Base-by-base conservation (phyloP, 768 basidiomycete genomes). In the Mycena metata region DNA sequence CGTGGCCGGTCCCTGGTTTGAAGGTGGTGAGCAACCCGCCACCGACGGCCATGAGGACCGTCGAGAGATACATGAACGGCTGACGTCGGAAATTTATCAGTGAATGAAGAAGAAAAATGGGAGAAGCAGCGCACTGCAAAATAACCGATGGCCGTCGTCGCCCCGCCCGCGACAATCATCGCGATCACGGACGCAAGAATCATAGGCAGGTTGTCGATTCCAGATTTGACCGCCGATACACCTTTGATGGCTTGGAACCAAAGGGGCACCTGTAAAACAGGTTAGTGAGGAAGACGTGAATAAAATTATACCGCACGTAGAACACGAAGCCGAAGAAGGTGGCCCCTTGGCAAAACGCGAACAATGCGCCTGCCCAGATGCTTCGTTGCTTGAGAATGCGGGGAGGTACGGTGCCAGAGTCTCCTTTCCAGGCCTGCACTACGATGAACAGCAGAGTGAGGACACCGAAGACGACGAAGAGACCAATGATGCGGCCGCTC, bases 401-500 rank as follows among this genome's bases (percentile, higher is more conserved):
- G 12, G 69, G 69, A 8, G 64, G 64, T 9, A 73, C 65, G 0
- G 70, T 73, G 15, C 67, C 72, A 9, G 41, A 8, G 6, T 68
- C 64, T 33, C 60, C 33, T n/a, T 67, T 68, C 64, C 64, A 64
- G 10, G 51, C 43, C 43, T 73, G 72, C 42, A 73, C 66, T 23
- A 16, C 55, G 15, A 71, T 63, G 62, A 73, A 73, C 2, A 36
- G 45, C 41, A 66, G 21, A 35, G 62, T 66, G 52, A 73, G 16
- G 72, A 77, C 55, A 21, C 64, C 64, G 15, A 66, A 70, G 33
- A 62, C 46, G 21, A 70, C 69, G 30, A 70, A 62, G 30, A 70
- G 69, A 16, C 47, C 64, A 36, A 70, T 66, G 47, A 70, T 47
- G 30, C 69, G 69, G 8, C 46, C 42, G 58, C 78, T 78, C 47